Evolutionary conservation across 1,284 basidiomycete genomes (phyloP).

Genomic region (Ceratobasidium sp.): DNA sequence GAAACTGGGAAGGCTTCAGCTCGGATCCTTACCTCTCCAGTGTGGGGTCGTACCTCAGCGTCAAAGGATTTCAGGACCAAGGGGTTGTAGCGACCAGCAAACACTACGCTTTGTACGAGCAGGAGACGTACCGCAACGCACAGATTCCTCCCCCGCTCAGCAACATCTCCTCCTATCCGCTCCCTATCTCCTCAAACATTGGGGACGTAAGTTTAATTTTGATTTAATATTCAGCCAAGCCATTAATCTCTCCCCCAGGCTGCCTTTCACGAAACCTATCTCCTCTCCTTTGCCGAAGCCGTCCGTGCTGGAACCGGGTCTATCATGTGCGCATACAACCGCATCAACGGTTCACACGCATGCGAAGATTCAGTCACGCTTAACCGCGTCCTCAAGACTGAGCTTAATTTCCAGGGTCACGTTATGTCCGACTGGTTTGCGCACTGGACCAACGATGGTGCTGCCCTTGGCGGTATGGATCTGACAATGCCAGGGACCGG

Average conservation of each 20-base stretch:
- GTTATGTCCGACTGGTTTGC: conserved; percentile 56
- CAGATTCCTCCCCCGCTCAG: neutral
- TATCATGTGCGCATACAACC: conserved; percentile 83
- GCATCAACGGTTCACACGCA: conserved; percentile 80
- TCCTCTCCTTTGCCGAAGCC: conserved; percentile 61
- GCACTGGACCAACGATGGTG: conserved; percentile 58
- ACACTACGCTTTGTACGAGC: conserved; percentile 53
- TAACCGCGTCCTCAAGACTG: conserved; percentile 83
- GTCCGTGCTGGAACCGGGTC: conserved; percentile 82
- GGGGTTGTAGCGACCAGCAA: conserved; percentile 62
- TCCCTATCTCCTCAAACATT: conserved; percentile 34
- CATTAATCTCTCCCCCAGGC: conserved; percentile 52
- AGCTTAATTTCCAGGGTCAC: conserved; percentile 69
- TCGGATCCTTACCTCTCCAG: conserved; percentile 59
- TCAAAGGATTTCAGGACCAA: conserved; percentile 60
- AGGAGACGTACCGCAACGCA: conserved; percentile 45
- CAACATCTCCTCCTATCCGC: neutral
- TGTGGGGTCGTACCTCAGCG: conserved; percentile 57
- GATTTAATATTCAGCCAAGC: conserved; percentile 57
- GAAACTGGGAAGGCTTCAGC: conserved; percentile 63
- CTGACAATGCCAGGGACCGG: conserved; percentile 58
- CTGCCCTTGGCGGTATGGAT: conserved; percentile 58
- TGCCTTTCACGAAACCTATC: conserved; percentile 57
- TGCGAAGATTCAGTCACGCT: conserved; percentile 83
- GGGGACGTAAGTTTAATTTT: conserved; percentile 7